Base-by-base conservation (phyloP, 2,329 filamentous ascomycete genomes). In the Diplodia intermedia region DNA sequence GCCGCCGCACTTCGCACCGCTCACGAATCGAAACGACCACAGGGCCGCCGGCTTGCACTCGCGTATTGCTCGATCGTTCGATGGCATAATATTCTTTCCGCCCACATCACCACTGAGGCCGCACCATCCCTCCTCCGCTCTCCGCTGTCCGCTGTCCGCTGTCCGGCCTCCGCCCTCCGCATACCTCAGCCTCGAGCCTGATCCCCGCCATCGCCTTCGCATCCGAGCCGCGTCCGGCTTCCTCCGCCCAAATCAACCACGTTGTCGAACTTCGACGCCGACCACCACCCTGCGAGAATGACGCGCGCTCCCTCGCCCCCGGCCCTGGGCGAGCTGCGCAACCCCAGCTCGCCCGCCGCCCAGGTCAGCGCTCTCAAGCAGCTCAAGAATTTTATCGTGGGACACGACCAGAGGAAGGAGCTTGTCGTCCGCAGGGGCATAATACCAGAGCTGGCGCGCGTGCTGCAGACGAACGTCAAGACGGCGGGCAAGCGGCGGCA, bases 301-400 rank as follows among this genome's bases (percentile, higher is more conserved):
- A 77, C 74, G 55, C 77, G 77, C 40, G 76, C 77, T 50, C 71
- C 72, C 3, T 76, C 79, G 11, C 77, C 76, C 18, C 71, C 76
- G 18, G 77, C 77, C 66, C 75, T 81, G 69, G 69, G 71, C 40
- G 79, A 80, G 73, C 77, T 81, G 31, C 74, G 75, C 43, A 77
- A 75, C 53, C 77, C 79, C 9, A 76, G 73, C 40, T 74, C 74
- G 12, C 73, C 75, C 43, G 74, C 78, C 61, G 76, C 78, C n/a
- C 81, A 82, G 69, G 75, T 83, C 50, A 81, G 84, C 31, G 86
- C 89, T 61, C 84, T 97, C 54, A 88, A 89, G 71, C 83, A 85
- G 52, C 82, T 99, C 36, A 98, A 97, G 82, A 95, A 97, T 79
- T 91, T 95, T 71, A 86, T 97, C 57, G 89, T 97, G 69, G 95